phyloP scores from a whole-genome alignment of 179 eudicot genomes.

The Sideroxylon spinosum region DNA sequence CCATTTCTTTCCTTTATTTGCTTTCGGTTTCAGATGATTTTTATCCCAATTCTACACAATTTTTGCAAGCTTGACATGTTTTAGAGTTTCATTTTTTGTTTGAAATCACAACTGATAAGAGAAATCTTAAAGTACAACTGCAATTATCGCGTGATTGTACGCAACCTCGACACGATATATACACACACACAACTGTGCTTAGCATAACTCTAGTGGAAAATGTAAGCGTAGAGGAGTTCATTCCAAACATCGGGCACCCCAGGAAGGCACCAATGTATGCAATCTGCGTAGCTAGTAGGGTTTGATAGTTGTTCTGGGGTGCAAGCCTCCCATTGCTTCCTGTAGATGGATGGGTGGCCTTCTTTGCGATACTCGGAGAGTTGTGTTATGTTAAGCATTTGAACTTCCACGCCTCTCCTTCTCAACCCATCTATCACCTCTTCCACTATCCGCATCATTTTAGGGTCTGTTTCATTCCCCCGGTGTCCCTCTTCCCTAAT shows the following conservation, averaged over 20 bases:
- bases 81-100: too few species aligned
- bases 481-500: neutral
- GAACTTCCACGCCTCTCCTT: constrained; percentile 4
- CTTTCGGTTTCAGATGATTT: too few species aligned
- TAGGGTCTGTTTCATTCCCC: constrained; percentile 4
- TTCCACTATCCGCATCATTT: constrained; percentile 1
- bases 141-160: too few species aligned
- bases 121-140: too few species aligned
- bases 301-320: neutral
- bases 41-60: too few species aligned
- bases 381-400: constrained; percentile 10
- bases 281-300: neutral
- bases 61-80: too few species aligned
- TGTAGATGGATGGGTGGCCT: constrained; percentile 10
- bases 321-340: constrained; percentile 1
- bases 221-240: constrained; percentile 5
- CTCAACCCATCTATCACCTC: neutral
- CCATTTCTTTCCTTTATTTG: too few species aligned
- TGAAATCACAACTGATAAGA: too few species aligned
- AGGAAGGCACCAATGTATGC: constrained; percentile 8
- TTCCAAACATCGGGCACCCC: constrained; percentile 7
- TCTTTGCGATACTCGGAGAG: constrained; percentile 9
- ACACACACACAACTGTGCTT: too few species aligned
- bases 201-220: neutral
- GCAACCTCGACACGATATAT: too few species aligned